These are phyloP conservation scores for Nigrospora osmanthi DNA, from an alignment of 2,329 filamentous ascomycete genomes.

Conservation along the genomic window DNA sequence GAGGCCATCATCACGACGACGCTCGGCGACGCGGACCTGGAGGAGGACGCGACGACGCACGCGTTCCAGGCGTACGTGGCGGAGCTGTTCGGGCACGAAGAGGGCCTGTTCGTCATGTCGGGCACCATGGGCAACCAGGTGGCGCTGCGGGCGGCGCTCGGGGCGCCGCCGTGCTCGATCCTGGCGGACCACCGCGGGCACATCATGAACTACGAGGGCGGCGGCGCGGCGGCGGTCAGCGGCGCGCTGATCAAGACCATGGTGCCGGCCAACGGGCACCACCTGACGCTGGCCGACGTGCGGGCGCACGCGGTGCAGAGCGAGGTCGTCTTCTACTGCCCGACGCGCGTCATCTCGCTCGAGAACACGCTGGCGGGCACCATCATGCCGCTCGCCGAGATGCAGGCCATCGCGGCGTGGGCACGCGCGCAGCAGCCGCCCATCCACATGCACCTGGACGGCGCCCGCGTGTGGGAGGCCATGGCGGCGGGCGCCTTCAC, in stretches of 20 bases:
- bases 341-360: conserved; percentile 72
- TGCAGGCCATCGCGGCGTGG: conserved; percentile 61
- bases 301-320: conserved; percentile 54
- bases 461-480: conserved; percentile 76
- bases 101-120: conserved; percentile 72
- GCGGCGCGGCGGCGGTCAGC: conserved; percentile 61
- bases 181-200: conserved; percentile 75
- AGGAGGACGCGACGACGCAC: conserved; percentile 72
- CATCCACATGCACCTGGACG: conserved; percentile 70
- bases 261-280: conserved; percentile 59
- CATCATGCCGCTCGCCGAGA: conserved; percentile 69
- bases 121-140: conserved; percentile 96
- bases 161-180: conserved; percentile 71
- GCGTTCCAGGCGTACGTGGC: conserved; percentile 70
- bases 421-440: conserved; percentile 43
- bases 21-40: conserved; percentile 76
- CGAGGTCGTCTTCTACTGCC: conserved; percentile 69
- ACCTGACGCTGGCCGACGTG: conserved; percentile 73
- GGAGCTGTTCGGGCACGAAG: conserved; percentile 65
- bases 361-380: conserved; percentile 82
- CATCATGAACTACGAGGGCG: conserved; percentile 61
- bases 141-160: conserved; percentile 68
- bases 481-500: conserved; percentile 61
- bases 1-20: conserved; percentile 66
- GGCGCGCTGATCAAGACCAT: conserved; percentile 64